phyloP scores from a whole-genome alignment of 176 grass and related monocot genomes.

The Typha latifolia region DNA sequence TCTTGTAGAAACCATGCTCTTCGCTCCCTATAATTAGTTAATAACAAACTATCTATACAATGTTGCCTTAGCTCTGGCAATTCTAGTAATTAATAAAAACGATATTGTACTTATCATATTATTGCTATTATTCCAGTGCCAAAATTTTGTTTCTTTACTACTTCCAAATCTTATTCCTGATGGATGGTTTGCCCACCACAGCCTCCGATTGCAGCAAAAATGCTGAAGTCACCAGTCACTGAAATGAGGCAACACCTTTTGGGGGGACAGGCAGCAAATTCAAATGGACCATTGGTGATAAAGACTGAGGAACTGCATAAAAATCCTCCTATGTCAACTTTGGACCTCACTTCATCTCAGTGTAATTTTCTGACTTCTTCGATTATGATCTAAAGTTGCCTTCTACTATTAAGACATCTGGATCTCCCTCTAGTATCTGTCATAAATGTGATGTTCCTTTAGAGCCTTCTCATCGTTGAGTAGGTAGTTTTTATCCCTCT shows the following conservation, averaged over 20 bases:
- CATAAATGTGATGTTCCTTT: background rate
- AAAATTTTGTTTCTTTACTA: background rate
- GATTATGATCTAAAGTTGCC: background rate
- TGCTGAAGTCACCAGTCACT: constrained; percentile 21
- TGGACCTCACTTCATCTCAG: background rate
- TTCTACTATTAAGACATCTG: background rate
- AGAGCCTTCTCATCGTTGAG: too few species aligned
- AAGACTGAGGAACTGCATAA: background rate
- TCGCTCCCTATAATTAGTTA: too few species aligned
- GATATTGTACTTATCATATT: too few species aligned
- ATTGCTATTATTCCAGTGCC: too few species aligned
- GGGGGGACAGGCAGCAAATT: background rate
- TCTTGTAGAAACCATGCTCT: too few species aligned
- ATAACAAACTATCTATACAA: too few species aligned
- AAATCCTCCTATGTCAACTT: background rate
- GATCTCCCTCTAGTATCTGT: background rate
- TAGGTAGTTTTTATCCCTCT: too few species aligned
- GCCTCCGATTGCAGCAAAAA: constrained; percentile 27
- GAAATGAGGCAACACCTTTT: constrained; percentile 9
- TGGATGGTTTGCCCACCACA: constrained; percentile 19
- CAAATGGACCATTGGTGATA: background rate
- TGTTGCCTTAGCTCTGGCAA: too few species aligned
- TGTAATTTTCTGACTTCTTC: background rate
- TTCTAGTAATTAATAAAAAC: too few species aligned
- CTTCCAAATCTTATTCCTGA: constrained; percentile 15